Evolutionary conservation across 139 green algal species (phyloP).

Genomic region (Picocystis salinarum): DNA sequence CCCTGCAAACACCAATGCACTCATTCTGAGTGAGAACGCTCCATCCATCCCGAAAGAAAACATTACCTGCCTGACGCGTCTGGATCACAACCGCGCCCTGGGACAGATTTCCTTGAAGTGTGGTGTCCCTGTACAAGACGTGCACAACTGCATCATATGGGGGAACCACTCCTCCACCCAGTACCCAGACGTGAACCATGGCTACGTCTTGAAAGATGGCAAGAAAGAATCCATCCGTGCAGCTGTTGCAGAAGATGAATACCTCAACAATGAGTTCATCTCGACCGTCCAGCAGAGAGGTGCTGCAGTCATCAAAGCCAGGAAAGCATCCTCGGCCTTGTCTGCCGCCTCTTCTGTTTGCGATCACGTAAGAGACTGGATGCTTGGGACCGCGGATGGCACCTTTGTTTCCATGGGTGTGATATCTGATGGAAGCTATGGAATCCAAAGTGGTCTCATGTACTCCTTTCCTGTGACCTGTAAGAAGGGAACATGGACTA

Average conservation of each 20-base stretch:
- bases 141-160: conserved; percentile 93
- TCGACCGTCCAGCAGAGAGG: conserved; percentile 73
- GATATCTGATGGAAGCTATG: conserved; percentile 60
- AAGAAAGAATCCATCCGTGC: conserved; percentile 39
- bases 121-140: conserved; percentile 36
- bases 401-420: conserved; percentile 80
- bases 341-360: conserved; percentile 69
- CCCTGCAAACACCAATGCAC: conserved; percentile 85
- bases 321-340: conserved; percentile 62
- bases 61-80: conserved; percentile 76
- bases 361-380: conserved; percentile 81
- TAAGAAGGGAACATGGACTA: conserved; percentile 64
- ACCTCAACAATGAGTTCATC: conserved; percentile 73
- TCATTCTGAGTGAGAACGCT: conserved; percentile 66
- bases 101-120: conserved; percentile 53
- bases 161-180: conserved; percentile 87
- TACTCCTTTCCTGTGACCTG: conserved; percentile 80
- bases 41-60: conserved; percentile 63
- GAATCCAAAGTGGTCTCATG: conserved; percentile 43
- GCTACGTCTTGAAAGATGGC: conserved; percentile 37
- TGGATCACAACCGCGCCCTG: conserved; percentile 91
- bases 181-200: conserved; percentile 89
- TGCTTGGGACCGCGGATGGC: conserved; percentile 47
- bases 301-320: conserved; percentile 78
- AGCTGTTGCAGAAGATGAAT: conserved; percentile 18